Percentiles rank a stretch among this genome's conserved stretches.
These are phyloP conservation scores for Phytophthora nicotianae DNA, from an alignment of 352 stramenopile species.

Conservation along the genomic window DNA sequence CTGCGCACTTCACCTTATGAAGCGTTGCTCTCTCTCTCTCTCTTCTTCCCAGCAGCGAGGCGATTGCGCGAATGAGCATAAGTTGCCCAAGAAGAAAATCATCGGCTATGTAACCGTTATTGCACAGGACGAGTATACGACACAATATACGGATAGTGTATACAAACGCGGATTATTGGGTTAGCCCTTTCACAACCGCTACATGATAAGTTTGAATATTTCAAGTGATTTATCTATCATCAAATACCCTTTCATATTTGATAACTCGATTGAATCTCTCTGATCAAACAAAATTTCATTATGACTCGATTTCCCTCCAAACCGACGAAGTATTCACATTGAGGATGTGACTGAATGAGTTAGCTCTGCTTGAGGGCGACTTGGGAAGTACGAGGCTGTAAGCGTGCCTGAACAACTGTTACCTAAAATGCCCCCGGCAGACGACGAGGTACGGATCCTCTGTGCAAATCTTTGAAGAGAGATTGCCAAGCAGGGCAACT, in stretches of 20 bases:
- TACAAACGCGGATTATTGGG: no score
- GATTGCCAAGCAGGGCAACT: background rate
- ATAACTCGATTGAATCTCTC: background rate
- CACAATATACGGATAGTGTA: background rate
- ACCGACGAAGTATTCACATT: no score
- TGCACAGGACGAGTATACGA: conserved; percentile 16
- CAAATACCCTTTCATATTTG: background rate
- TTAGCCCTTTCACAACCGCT: no score
- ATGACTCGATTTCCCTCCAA: no score
- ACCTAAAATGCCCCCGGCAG: conserved; percentile 17
- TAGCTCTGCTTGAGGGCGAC: no score
- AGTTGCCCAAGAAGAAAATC: conserved; percentile 24
- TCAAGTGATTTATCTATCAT: no score
- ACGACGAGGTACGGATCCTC: conserved; percentile 19
- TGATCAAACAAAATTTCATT: no score
- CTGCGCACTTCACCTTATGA: conserved; percentile 1
- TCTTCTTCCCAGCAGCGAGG: conserved; percentile 23
- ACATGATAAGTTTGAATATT: no score
- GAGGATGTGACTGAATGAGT: no score
- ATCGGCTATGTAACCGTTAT: conserved; percentile 26
- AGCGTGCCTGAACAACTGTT: background rate
- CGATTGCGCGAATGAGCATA: conserved; percentile 36
- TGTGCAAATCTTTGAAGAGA: conserved; percentile 32
- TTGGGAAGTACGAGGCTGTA: no score
- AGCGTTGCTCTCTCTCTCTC: conserved; percentile 1